A percentile compares a stretch with the other conserved stretches of the same genome.
These are phyloP conservation scores for Alternaria triticimaculans DNA, from an alignment of 2,329 filamentous ascomycete species.

Conservation along the genomic window DNA sequence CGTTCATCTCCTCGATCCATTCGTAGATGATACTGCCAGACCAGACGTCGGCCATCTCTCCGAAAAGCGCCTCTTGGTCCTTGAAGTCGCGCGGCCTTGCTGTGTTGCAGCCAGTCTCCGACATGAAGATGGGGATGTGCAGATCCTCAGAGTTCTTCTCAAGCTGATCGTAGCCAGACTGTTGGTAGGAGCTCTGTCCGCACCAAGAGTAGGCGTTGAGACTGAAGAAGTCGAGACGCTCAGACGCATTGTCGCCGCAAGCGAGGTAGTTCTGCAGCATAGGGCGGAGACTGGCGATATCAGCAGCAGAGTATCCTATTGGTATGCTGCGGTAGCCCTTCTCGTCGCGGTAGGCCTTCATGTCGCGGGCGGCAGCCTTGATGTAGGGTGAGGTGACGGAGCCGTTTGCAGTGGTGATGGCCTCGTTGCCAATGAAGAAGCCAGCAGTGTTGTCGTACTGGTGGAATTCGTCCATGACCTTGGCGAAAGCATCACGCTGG, in stretches of 20 bases:
- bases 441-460: conserved; percentile 80
- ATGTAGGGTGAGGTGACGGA: conserved; percentile 78
- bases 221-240: conserved; percentile 82
- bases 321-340: conserved; percentile 83
- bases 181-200: conserved; percentile 58
- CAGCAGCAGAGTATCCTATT: conserved; percentile 85
- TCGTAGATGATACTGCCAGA: conserved; percentile 87
- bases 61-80: conserved; percentile 80
- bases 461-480: conserved; percentile 79
- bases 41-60: conserved; percentile 74
- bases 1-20: conserved; percentile 84
- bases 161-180: conserved; percentile 73
- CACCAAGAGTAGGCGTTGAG: conserved; percentile 80
- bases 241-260: conserved; percentile 70
- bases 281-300: conserved; percentile 73
- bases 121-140: conserved; percentile 71
- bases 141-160: conserved; percentile 70
- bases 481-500: conserved; percentile 71
- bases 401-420: conserved; percentile 66
- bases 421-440: conserved; percentile 83
- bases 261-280: conserved; percentile 77
- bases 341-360: conserved; percentile 79
- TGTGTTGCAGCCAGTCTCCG: conserved; percentile 83
- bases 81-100: conserved; percentile 67
- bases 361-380: conserved; percentile 79